Percentiles rank a stretch among this genome's conserved stretches.
Evolutionary conservation across 2,329 filamentous ascomycete genomes (phyloP).

Genomic region (Metarhizium brunneum): DNA sequence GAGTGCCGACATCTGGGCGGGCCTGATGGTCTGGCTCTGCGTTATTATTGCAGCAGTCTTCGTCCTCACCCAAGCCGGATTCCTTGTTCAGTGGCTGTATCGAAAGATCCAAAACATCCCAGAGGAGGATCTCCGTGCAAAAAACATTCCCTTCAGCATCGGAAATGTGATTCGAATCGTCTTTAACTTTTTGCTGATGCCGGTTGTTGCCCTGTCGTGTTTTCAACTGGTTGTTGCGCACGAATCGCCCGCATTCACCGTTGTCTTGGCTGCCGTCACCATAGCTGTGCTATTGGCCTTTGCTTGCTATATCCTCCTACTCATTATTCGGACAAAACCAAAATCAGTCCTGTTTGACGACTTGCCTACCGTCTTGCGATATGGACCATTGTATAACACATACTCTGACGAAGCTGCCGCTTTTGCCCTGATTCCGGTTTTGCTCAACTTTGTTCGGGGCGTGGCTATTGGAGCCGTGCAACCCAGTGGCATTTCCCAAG

Average conservation of each 20-base stretch:
- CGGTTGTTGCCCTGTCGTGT: conserved; percentile 75
- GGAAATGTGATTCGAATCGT: conserved; percentile 76
- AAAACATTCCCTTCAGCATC: conserved; percentile 81
- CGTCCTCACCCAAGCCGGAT: conserved; percentile 65
- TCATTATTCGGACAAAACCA: conserved; percentile 73
- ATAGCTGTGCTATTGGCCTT: conserved; percentile 65
- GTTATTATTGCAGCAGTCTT: conserved; percentile 63
- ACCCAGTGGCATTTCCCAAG: conserved; percentile 83
- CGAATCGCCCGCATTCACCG: conserved; percentile 58
- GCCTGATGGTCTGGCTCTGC: conserved; percentile 85
- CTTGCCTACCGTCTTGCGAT: conserved; percentile 76
- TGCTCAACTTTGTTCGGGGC: conserved; percentile 77
- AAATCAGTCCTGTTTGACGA: conserved; percentile 89
- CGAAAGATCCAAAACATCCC: conserved; percentile 61
- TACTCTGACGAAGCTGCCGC: conserved; percentile 89
- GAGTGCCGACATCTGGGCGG: conserved; percentile 79
- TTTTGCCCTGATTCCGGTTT: conserved; percentile 79
- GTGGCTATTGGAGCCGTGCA: conserved; percentile 90
- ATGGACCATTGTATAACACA: conserved; percentile 93
- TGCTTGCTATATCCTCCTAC: conserved; percentile 66
- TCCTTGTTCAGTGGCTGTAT: conserved; percentile 66
- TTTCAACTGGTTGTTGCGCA: conserved; percentile 79
- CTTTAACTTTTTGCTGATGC: conserved; percentile 87
- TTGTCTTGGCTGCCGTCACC: conserved; percentile 66
- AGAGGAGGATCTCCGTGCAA: conserved; percentile 80